Evolutionary conservation across 2,329 filamentous ascomycete genomes (phyloP), one percentile per base, ranked within the genome.

Genomic region (Penicillium digitatum): DNA sequence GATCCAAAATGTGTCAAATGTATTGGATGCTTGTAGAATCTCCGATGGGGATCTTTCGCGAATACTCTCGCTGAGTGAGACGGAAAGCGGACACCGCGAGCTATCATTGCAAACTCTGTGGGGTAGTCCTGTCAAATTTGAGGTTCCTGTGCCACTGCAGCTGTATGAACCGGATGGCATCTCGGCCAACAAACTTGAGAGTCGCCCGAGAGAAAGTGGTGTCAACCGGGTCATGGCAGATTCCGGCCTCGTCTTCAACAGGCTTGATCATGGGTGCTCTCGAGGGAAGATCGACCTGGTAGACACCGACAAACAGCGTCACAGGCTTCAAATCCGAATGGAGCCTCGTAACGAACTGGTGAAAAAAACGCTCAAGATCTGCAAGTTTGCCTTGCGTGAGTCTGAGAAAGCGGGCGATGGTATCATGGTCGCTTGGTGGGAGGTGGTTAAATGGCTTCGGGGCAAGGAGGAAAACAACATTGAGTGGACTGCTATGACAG

Each of bases 61-160:
- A 60, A 87, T 92, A 48, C 74, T 91, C 3, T 84, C 89, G 26
- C 74, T 93, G 14, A 87, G 85, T 3, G 82, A 87, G 62, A 82
- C 84, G 24, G 79, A 81, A 48, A 78, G 84, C 60, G 86, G 87
- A 1, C 80, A 81, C 29, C 81, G 83, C 44, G 84, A 88, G 65
- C 72, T 93, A 16, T 89, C 86, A 61, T 75, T 89, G 10, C 88
- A 91, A 70, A 87, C 87, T 6, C 88, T 87, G 0, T 92, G 88
- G 88, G 86, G 86, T 54, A 81, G 82, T 49, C 78, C 88, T 12
- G 83, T 85, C n/a, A 84, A 84, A 40, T 74, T 91, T n/a, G 76
- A 80, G 0, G 72, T 90, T 2, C 86, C 87, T 2, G 63, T 56
- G 7, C 75, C 79, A 27, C 74, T 90, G 20, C 79, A 80, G 56